Conservation (phyloP, 1,139 yeast species). For the Protomyces pachydermus region DNA sequence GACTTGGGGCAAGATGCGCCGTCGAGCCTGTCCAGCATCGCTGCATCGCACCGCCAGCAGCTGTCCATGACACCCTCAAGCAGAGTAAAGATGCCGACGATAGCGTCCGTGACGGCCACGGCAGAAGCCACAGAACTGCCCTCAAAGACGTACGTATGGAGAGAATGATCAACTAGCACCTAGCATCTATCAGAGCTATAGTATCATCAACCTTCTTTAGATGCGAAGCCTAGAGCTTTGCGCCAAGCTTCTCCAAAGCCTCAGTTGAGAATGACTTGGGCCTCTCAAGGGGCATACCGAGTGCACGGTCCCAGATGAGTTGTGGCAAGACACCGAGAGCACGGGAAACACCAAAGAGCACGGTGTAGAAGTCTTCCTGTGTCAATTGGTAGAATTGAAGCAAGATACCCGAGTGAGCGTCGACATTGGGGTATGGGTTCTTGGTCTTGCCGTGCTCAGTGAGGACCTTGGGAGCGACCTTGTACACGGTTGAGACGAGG, state of each 20-base stretch:
- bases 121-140: too few species aligned
- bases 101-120: too few species aligned
- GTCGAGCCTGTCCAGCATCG: too few species aligned
- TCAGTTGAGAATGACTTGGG: constrained; percentile 53
- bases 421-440: constrained; percentile 99
- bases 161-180: too few species aligned
- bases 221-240: constrained; percentile 36
- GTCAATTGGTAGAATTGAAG: constrained; percentile 96
- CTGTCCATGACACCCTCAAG: too few species aligned
- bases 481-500: constrained; percentile 83
- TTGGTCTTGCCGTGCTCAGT: constrained; percentile 97
- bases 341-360: constrained; percentile 95
- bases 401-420: constrained; percentile 94
- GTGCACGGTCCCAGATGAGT: constrained; percentile 56
- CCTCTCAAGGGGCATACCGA: constrained; percentile 59
- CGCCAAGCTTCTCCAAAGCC: constrained; percentile 46
- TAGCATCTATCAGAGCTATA: too few species aligned
- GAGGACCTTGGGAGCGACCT: constrained; percentile 92
- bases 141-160: too few species aligned
- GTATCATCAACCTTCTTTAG: background rate
- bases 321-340: constrained; percentile 70
- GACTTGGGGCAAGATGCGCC: too few species aligned
- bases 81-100: too few species aligned
- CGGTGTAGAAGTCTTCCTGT: constrained; percentile 95
- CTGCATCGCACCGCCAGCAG: too few species aligned